phyloP scores from a whole-genome alignment of 2,329 filamentous ascomycete genomes.

The Mariannaea elegans region DNA sequence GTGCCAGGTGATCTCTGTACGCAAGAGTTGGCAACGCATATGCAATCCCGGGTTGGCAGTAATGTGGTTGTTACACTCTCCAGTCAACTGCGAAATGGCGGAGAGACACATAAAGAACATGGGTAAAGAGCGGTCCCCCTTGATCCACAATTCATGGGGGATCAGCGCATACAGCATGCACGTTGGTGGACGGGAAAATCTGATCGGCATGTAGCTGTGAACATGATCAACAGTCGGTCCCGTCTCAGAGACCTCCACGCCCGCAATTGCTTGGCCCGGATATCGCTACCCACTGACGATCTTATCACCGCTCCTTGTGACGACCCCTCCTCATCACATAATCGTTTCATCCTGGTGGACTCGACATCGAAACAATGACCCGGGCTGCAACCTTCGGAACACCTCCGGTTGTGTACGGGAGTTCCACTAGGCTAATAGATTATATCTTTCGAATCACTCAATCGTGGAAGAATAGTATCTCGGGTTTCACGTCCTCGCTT shows the following conservation, averaged over 20 bases:
- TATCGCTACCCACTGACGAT: neutral
- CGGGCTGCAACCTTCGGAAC: neutral
- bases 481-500: constrained; percentile 11
- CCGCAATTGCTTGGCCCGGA: constrained; percentile 1
- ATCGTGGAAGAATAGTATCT: constrained; percentile 6
- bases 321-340: neutral
- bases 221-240: neutral
- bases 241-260: neutral
- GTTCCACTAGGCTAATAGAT: no score
- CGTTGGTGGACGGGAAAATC: neutral
- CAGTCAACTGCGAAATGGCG: no score
- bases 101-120: neutral
- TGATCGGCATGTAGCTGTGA: constrained; percentile 13
- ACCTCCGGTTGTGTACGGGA: no score
- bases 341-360: constrained; percentile 7
- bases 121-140: neutral
- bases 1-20: constrained; percentile 1
- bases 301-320: neutral
- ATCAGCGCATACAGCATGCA: constrained; percentile 6
- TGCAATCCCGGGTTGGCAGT: neutral
- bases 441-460: no score
- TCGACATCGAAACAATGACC: neutral
- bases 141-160: neutral
- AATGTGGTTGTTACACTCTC: constrained; percentile 1
- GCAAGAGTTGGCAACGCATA: neutral